A percentile compares a stretch with the other conserved stretches of the same genome.
Conservation (phyloP, 2,329 filamentous ascomycete species). For the Pseudogymnoascus sp. region DNA sequence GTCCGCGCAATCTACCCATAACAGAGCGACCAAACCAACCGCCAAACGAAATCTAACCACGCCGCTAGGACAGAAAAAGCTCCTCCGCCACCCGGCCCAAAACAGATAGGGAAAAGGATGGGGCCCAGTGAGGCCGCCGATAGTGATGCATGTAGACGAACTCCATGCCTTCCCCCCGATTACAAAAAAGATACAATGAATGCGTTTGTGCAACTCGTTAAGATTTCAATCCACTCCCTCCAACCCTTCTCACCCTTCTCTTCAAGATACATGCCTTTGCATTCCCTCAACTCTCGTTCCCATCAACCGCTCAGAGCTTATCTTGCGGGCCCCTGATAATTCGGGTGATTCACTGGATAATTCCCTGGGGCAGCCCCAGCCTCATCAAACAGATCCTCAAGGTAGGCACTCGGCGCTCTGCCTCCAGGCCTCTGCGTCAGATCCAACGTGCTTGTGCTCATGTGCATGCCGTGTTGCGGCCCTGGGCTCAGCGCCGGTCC, state of each 20-base stretch:
- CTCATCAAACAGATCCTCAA: conserved; percentile 83
- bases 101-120: neutral
- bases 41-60: neutral
- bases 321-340: neutral
- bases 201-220: neutral
- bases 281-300: neutral
- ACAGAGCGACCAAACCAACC: neutral
- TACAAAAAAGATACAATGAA: conserved; percentile 7
- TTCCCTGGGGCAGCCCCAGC: conserved; percentile 35
- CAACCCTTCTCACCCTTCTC: neutral
- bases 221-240: neutral
- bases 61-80: neutral
- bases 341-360: conserved; percentile 6
- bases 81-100: neutral
- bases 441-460: conserved; percentile 59
- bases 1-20: neutral
- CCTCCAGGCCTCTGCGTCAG: conserved; percentile 51
- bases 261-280: too few species aligned
- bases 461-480: conserved; percentile 28
- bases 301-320: conserved; percentile 16
- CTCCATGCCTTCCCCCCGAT: neutral
- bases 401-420: conserved; percentile 78
- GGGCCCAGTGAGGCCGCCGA: neutral
- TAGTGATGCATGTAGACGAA: neutral
- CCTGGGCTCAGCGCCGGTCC: conserved; percentile 20